Evolutionary conservation across 768 basidiomycete genomes (phyloP), one percentile per base, ranked within the genome.

Genomic region (Kwoniella sp.): DNA sequence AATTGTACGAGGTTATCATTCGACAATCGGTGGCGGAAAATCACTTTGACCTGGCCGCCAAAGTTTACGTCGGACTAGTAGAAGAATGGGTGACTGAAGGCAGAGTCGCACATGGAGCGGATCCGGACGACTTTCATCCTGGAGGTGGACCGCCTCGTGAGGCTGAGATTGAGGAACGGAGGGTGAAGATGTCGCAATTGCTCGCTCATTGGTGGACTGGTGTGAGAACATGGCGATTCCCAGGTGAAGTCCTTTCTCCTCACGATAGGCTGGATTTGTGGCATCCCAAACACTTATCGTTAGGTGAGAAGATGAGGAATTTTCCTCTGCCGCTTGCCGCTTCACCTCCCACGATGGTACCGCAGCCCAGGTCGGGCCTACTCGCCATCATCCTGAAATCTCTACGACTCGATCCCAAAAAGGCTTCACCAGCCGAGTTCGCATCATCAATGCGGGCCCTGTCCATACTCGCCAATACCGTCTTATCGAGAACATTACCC

Each of bases 51-150:
- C 48, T 67, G 4, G 80, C 80, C 1, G 77, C 80, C 0, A 67
- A 71, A 53, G 68, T 80, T 0, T 79, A 68, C 54, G 78, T 74
- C n/a, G 80, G 74, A 30, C 53, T 77, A 58, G 77, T 80, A 22
- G 78, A 80, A 55, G 80, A 80, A 61, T 80, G 80, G 80, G 74
- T 78, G 12, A 71, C 72, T 19, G 77, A 79, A 64, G 78, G 78
- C 9, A 37, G 79, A 36, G 63, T 80, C 27, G 79, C 77, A 33
- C 71, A 74, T 50, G 75, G 70, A 7, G 76, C 73, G 15, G 63
- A 69, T 52, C 47, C 64, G 47, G 67, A 70, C 13, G 68, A 71
- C 19, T 75, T 74, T 52, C 62, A 70, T 50, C 70, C 74, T 22
- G 73, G 76, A 12, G 77, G 77, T 9, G 72, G 68, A 58, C 73